Evolutionary conservation across 805 yeast genomes (phyloP).

Genomic region (Saccharomycopsis fodiens): DNA sequence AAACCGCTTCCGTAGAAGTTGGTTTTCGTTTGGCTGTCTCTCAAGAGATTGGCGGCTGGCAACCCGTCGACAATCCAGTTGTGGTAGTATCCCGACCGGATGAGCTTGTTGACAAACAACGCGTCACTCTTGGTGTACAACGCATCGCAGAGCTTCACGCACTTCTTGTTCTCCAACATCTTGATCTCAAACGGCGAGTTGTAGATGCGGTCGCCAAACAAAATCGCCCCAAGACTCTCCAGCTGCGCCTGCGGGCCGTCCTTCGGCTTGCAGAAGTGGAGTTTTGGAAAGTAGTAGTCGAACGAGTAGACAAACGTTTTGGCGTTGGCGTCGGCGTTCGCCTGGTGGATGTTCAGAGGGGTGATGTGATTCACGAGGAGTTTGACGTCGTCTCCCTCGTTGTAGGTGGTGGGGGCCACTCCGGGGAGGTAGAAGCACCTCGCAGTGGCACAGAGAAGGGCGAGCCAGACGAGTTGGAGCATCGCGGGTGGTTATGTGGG

Average conservation of each 20-base stretch:
- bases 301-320: slow-evolving; percentile 61
- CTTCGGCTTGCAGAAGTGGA: slow-evolving; percentile 77
- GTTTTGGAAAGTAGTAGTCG: slow-evolving; percentile 75
- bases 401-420: slow-evolving; percentile 88
- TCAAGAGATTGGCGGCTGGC: slow-evolving; percentile 70
- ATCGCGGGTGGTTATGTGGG: no score
- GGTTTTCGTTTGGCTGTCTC: slow-evolving; percentile 50
- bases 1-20: slow-evolving; percentile 76
- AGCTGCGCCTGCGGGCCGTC: slow-evolving; percentile 45
- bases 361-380: slow-evolving; percentile 85
- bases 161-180: slow-evolving; percentile 66
- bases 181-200: slow-evolving; percentile 80
- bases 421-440: slow-evolving; percentile 81
- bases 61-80: slow-evolving; percentile 95
- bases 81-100: slow-evolving; percentile 75
- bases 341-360: slow-evolving; percentile 45
- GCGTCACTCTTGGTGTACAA: slow-evolving; percentile 59
- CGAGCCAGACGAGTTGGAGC: no score
- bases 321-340: slow-evolving; percentile 23
- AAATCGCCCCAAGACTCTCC: slow-evolving; percentile 85
- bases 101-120: slow-evolving; percentile 67
- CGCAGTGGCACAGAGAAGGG: no score
- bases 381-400: slow-evolving; percentile 63
- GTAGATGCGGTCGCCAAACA: slow-evolving; percentile 93
- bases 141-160: slow-evolving; percentile 58